Conservation (phyloP, 352 stramenopile species). For the Phytophthora sojae region DNA sequence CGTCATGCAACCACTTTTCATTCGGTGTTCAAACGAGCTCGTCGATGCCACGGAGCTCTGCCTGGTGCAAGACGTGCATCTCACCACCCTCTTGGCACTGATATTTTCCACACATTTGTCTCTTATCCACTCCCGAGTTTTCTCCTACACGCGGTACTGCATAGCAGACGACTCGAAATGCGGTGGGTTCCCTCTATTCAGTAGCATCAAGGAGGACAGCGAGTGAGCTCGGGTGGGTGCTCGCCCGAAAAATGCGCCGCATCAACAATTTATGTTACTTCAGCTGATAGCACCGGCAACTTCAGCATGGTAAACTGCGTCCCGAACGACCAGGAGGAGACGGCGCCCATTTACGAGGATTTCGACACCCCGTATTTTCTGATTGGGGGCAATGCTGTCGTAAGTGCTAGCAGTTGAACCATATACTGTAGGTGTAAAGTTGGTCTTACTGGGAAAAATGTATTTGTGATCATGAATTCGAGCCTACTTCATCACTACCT, state of each 20-base stretch:
- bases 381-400: not conserved
- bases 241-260: not conserved
- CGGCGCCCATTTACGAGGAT: not conserved
- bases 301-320: conserved; percentile 6
- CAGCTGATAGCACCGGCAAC: not conserved
- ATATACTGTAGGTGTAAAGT: no score
- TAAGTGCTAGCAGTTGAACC: not conserved
- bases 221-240: not conserved
- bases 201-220: not conserved
- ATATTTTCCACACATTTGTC: no score
- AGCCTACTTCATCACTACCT: no score
- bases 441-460: no score
- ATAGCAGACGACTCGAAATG: not conserved
- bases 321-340: conserved; percentile 9
- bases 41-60: no score
- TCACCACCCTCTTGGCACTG: no score
- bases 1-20: no score
- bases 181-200: not conserved
- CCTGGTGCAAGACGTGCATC: no score
- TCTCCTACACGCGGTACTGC: not conserved
- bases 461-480: no score
- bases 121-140: not conserved
- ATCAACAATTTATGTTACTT: not conserved
- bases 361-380: conserved; percentile 1
- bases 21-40: no score